Conservation (phyloP, 345 rosid genomes). For the Salix purpurea region DNA sequence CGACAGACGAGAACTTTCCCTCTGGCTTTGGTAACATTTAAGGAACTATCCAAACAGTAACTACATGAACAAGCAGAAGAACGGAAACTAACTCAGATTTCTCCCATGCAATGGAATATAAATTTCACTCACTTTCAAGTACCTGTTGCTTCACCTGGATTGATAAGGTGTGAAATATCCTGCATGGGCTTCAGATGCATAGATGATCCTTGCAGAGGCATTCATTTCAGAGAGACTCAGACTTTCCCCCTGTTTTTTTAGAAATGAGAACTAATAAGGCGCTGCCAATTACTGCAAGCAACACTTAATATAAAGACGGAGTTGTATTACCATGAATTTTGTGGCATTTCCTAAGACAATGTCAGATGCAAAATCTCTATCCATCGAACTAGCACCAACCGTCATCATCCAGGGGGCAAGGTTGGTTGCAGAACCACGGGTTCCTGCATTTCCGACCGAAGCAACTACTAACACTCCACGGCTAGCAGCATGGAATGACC, state of each 20-base stretch:
- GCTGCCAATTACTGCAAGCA: neutral
- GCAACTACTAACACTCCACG: conserved; percentile 49
- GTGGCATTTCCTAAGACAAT: conserved; percentile 34
- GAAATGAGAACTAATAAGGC: conserved; percentile 7
- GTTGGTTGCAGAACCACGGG: conserved; percentile 44
- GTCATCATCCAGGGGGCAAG: conserved; percentile 61
- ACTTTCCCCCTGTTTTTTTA: conserved; percentile 47
- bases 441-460: conserved; percentile 54
- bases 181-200: conserved; percentile 47
- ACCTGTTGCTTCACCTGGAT: conserved; percentile 67
- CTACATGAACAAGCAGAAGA: conserved; percentile 27
- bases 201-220: conserved; percentile 36
- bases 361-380: conserved; percentile 43
- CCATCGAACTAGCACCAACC: conserved; percentile 50
- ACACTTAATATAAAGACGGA: neutral
- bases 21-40: conserved; percentile 42
- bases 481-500: conserved; percentile 49
- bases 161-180: conserved; percentile 61
- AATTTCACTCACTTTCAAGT: conserved; percentile 27
- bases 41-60: conserved; percentile 51
- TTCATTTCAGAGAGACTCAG: conserved; percentile 44
- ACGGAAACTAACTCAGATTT: conserved; percentile 12
- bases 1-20: conserved; percentile 54
- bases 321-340: conserved; percentile 34
- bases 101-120: conserved; percentile 2